Percentiles rank a stretch among this genome's conserved stretches.
Evolutionary conservation across 2,329 filamentous ascomycete genomes (phyloP).

Genomic region (Beauveria brongniartii): DNA sequence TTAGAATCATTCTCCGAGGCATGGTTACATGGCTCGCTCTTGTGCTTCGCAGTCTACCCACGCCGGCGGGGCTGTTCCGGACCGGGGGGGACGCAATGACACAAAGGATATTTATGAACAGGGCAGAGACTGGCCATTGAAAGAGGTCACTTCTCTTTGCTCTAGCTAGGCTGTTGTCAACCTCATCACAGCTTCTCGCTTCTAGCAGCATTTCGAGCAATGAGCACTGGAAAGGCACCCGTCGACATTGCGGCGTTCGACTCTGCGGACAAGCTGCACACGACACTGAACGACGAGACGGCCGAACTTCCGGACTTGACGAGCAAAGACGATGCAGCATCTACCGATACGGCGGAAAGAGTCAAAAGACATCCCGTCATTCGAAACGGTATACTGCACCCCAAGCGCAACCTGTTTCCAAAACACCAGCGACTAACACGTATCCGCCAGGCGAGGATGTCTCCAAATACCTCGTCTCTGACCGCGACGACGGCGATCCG

Average conservation of each 20-base stretch:
- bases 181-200: background rate
- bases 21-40: constrained; percentile 1
- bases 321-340: background rate
- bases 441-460: constrained; percentile 12
- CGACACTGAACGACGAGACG: background rate
- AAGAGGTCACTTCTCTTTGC: too few species aligned
- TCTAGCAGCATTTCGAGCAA: background rate
- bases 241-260: background rate
- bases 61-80: too few species aligned
- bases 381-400: constrained; percentile 6
- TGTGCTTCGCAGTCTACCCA: background rate
- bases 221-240: background rate
- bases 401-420: background rate
- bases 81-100: background rate
- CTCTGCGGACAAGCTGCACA: background rate
- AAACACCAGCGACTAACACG: background rate
- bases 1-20: background rate
- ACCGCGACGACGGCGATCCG: constrained; percentile 16
- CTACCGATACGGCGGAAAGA: background rate
- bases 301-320: background rate
- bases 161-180: background rate
- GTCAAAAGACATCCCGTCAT: constrained; percentile 11
- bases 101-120: background rate
- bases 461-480: constrained; percentile 16
- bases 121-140: background rate